Conservation (phyloP, 306 rosid species). For the Casuarina cunninghamiana region DNA sequence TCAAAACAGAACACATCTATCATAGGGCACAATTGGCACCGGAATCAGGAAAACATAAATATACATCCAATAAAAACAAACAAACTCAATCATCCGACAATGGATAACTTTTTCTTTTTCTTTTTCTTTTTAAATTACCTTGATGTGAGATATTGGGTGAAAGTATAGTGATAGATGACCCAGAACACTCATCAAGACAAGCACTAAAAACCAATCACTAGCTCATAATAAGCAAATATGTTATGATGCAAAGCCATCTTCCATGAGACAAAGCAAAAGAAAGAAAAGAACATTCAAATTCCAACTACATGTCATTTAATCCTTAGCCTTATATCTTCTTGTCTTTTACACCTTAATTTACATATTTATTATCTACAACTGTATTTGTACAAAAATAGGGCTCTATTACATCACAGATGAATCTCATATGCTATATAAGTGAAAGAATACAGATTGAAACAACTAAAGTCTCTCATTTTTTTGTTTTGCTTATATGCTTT, state of each 20-base stretch:
- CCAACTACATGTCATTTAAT: not conserved
- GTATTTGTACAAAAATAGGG: no score
- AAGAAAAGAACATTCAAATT: not conserved
- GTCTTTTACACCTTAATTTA: no score
- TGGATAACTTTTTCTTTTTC: not conserved
- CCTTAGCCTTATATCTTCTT: no score
- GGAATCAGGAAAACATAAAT: not conserved
- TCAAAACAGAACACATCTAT: not conserved
- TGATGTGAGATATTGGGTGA: not conserved
- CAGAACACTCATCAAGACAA: not conserved
- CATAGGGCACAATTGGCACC: not conserved
- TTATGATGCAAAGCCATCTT: not conserved
- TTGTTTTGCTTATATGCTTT: no score
- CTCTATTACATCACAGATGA: no score
- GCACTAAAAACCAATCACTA: not conserved
- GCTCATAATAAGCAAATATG: not conserved
- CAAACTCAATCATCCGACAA: not conserved
- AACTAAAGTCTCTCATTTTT: no score
- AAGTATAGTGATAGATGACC: not conserved
- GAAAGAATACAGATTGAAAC: no score
- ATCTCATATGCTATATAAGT: no score
- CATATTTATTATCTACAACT: no score
- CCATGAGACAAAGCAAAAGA: not conserved
- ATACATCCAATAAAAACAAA: not conserved
- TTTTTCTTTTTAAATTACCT: no score